A percentile compares a stretch with the other conserved stretches of the same genome.
Conservation (phyloP, 495 filamentous ascomycete genomes). For the Poronia punctata region DNA sequence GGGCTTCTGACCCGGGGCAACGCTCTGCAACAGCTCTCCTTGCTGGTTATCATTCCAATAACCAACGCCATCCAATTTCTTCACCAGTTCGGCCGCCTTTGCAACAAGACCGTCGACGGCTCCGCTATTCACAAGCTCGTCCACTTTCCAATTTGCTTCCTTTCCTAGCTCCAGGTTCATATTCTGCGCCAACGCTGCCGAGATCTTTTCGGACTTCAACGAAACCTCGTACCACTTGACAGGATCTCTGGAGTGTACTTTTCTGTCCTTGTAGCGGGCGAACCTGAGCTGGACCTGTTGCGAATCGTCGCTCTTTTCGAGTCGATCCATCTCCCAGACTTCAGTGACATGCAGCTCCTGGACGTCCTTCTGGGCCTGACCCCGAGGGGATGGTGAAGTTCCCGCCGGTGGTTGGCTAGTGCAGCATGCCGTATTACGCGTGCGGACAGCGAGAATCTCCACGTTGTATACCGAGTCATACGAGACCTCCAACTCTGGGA, state of each 20-base stretch:
- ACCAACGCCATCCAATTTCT: conserved; percentile 31
- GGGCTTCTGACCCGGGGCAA: background rate
- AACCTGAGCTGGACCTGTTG: background rate
- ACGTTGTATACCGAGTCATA: conserved; percentile 11
- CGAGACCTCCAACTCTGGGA: conserved; percentile 19
- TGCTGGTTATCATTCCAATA: conserved; percentile 22
- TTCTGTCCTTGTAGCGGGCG: background rate
- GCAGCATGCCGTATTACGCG: conserved; percentile 23
- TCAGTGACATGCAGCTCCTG: conserved; percentile 35
- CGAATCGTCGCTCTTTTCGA: background rate
- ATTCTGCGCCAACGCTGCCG: conserved; percentile 31
- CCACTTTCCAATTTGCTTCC: conserved; percentile 29
- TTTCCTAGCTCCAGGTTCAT: conserved; percentile 30
- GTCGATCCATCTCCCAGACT: conserved; percentile 23
- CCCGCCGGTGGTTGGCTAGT: conserved; percentile 3
- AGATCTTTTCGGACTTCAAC: conserved; percentile 23
- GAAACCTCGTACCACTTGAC: conserved; percentile 37
- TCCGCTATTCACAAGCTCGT: conserved; percentile 17
- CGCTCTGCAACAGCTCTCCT: background rate
- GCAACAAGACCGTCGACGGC: conserved; percentile 19
- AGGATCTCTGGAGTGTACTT: conserved; percentile 6
- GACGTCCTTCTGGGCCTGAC: background rate
- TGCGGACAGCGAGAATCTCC: conserved; percentile 23
- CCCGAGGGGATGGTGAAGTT: conserved; percentile 6
- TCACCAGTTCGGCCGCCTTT: conserved; percentile 26